Evolutionary conservation across 2,329 filamentous ascomycete species (phyloP).

Genomic region (Massarina eburnea): DNA sequence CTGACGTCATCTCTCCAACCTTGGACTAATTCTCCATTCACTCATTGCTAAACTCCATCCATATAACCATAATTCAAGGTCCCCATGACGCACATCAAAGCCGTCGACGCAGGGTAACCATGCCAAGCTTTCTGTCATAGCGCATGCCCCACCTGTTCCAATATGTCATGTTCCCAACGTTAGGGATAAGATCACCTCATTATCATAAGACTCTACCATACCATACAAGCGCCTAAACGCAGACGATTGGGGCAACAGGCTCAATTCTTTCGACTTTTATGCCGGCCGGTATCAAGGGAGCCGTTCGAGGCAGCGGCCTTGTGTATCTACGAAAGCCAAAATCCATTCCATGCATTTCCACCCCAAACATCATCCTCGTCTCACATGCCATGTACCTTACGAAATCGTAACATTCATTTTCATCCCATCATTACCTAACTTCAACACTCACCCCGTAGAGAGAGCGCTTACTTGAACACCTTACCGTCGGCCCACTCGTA

Average conservation of each 20-base stretch:
- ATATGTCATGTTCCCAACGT: no score
- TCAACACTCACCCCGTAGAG: constrained; percentile 12
- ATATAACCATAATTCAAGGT: constrained; percentile 2
- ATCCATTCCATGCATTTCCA: constrained; percentile 1
- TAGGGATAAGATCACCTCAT: no score
- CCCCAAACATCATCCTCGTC: constrained; percentile 10
- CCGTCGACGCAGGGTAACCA: not conserved
- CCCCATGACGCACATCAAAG: not conserved
- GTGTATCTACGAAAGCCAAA: constrained; percentile 28
- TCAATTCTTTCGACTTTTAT: constrained; percentile 29
- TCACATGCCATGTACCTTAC: constrained; percentile 30
- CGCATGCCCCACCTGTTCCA: no score
- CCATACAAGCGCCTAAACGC: no score
- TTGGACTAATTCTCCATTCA: no score
- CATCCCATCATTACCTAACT: constrained; percentile 36
- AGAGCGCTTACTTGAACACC: constrained; percentile 88
- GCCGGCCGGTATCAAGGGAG: constrained; percentile 26
- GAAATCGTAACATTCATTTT: constrained; percentile 38
- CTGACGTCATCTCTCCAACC: no score
- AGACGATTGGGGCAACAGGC: constrained; percentile 20
- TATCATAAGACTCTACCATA: no score
- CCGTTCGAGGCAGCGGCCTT: constrained; percentile 17
- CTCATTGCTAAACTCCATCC: not conserved
- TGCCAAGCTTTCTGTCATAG: not conserved
- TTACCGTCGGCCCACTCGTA: constrained; percentile 89